A percentile compares a stretch with the other conserved stretches of the same genome.
phyloP scores from a whole-genome alignment of 257 asterid genomes.

The Gardenia jasminoides region DNA sequence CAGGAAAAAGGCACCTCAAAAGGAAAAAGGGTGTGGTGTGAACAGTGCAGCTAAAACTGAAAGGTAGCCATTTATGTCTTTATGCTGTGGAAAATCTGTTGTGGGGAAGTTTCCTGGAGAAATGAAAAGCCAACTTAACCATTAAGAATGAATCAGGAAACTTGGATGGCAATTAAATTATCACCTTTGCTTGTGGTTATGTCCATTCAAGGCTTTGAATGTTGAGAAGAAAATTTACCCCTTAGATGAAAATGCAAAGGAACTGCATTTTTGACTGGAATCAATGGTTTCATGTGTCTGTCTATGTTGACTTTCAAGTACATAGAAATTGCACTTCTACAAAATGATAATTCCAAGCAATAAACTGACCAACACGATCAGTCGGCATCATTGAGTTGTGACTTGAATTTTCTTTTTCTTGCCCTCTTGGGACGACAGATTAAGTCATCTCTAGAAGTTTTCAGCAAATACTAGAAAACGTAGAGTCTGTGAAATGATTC shows the following conservation, averaged over 20 bases:
- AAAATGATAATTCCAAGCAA: not conserved
- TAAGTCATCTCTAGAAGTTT: too few species aligned
- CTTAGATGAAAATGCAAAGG: too few species aligned
- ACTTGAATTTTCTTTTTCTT: too few species aligned
- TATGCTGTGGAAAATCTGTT: not conserved
- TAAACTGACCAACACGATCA: too few species aligned
- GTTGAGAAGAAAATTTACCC: too few species aligned
- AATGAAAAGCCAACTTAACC: not conserved
- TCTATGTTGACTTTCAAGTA: not conserved
- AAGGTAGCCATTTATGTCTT: not conserved
- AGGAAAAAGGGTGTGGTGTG: not conserved
- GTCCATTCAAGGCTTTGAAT: too few species aligned
- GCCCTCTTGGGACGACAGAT: too few species aligned
- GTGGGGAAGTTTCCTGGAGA: slow-evolving; percentile 8
- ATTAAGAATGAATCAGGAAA: not conserved
- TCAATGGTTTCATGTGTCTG: not conserved
- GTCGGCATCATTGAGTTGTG: too few species aligned
- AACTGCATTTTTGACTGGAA: too few species aligned
- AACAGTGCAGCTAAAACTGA: slow-evolving; percentile 4
- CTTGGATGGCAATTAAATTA: not conserved
- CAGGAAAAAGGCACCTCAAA: slow-evolving; percentile 6
- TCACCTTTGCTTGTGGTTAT: too few species aligned
- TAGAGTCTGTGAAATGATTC: too few species aligned
- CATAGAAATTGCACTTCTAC: not conserved
- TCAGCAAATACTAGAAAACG: too few species aligned